Conservation (phyloP, 768 basidiomycete genomes). For the Russula sp. region DNA sequence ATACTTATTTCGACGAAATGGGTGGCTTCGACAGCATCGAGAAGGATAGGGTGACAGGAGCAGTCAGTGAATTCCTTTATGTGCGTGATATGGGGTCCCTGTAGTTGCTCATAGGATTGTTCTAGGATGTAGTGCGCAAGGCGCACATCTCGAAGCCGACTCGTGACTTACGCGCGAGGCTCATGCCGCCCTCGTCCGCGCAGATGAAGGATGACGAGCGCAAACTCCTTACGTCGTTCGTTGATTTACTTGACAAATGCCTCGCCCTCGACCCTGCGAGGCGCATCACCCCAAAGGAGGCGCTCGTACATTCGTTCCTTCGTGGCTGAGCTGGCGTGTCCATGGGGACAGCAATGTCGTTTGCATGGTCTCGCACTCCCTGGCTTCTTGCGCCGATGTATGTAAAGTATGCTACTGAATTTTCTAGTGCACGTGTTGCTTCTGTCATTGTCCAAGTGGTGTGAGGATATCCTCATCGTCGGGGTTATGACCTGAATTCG, state of each 20-base stretch:
- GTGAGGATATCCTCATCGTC: neutral
- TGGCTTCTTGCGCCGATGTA: neutral
- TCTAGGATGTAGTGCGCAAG: conserved; percentile 75
- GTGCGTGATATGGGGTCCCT: conserved; percentile 4
- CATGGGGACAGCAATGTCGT: neutral
- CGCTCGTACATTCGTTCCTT: conserved; percentile 82
- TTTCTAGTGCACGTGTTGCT: neutral
- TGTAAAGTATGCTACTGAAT: conserved; percentile 14
- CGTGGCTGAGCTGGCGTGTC: conserved; percentile 37
- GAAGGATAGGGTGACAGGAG: conserved; percentile 75
- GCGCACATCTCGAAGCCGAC: conserved; percentile 79
- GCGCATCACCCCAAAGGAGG: conserved; percentile 86
- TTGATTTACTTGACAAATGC: conserved; percentile 91
- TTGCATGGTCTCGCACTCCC: neutral
- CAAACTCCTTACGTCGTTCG: conserved; percentile 70
- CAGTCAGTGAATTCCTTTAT: conserved; percentile 46
- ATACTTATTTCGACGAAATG: conserved; percentile 90
- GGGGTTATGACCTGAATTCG: neutral
- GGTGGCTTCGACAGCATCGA: conserved; percentile 81
- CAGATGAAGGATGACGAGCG: conserved; percentile 87
- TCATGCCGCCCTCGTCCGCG: conserved; percentile 72
- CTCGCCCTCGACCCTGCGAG: conserved; percentile 80
- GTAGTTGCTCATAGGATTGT: conserved; percentile 17
- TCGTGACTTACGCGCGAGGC: conserved; percentile 71
- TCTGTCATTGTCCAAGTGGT: neutral